Evolutionary conservation across 495 filamentous ascomycete genomes (phyloP).

Genomic region (Podospora tetraspora): DNA sequence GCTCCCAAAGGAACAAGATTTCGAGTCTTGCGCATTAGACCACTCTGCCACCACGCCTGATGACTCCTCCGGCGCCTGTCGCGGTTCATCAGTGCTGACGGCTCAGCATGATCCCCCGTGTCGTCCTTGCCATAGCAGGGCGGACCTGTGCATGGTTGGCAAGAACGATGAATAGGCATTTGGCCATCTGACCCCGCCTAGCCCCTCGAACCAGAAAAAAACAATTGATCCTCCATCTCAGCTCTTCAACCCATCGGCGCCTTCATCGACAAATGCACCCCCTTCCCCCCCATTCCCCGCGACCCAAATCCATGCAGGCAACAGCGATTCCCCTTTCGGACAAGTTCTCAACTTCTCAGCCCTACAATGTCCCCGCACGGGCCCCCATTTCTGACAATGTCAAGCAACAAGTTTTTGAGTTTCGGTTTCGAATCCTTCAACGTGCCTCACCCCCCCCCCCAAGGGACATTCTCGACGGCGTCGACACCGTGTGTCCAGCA

Average conservation of each 20-base stretch:
- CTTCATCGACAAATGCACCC: background rate
- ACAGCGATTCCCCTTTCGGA: background rate
- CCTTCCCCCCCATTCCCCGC: too few species aligned
- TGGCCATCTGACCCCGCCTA: too few species aligned
- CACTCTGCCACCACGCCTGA: conserved; percentile 8
- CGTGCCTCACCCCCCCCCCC: too few species aligned
- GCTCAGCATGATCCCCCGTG: background rate
- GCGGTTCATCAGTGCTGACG: background rate
- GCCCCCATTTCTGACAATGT: background rate
- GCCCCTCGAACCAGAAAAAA: too few species aligned
- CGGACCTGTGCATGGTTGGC: too few species aligned
- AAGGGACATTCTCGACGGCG: background rate
- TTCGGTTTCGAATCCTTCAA: background rate
- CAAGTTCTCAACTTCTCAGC: background rate
- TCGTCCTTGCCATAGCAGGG: background rate
- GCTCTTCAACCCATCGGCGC: background rate
- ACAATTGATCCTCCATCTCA: background rate
- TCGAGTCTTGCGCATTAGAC: conserved; percentile 10
- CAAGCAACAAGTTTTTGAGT: background rate
- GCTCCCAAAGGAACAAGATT: conserved; percentile 8
- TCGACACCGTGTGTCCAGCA: background rate
- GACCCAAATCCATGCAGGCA: background rate
- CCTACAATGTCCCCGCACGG: background rate
- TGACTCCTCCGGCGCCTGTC: background rate
- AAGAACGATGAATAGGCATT: too few species aligned